Evolutionary conservation across 2,329 filamentous ascomycete species (phyloP).

Genomic region (Talaromyces sp.): DNA sequence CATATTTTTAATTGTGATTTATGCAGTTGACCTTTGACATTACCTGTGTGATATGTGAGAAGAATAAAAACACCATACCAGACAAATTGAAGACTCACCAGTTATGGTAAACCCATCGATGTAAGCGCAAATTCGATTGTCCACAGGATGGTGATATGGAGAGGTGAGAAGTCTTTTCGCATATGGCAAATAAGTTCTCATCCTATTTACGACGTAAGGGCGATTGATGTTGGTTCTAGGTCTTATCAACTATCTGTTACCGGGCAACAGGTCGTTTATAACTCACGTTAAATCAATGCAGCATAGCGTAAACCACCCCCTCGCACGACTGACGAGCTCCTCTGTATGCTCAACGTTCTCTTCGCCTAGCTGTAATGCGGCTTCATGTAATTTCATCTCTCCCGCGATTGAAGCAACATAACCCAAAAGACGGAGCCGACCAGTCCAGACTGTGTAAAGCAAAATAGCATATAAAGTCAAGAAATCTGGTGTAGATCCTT

Average conservation of each 20-base stretch:
- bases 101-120: background rate
- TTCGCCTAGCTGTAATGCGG: background rate
- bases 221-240: conserved; percentile 5
- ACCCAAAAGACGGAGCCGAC: background rate
- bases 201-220: background rate
- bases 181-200: background rate
- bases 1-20: background rate
- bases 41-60: background rate
- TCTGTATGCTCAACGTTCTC: background rate
- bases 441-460: background rate
- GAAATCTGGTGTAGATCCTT: background rate
- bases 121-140: conserved; percentile 1
- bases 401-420: background rate
- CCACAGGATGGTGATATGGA: background rate
- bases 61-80: background rate
- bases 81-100: background rate
- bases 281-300: background rate
- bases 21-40: background rate
- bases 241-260: background rate
- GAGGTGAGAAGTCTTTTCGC: background rate
- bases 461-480: background rate
- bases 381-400: conserved; percentile 1
- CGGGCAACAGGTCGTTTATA: background rate
- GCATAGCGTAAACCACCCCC: conserved; percentile 1
- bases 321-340: background rate